Conservation (phyloP, 768 basidiomycete species). For the Tulasnella sp. region DNA sequence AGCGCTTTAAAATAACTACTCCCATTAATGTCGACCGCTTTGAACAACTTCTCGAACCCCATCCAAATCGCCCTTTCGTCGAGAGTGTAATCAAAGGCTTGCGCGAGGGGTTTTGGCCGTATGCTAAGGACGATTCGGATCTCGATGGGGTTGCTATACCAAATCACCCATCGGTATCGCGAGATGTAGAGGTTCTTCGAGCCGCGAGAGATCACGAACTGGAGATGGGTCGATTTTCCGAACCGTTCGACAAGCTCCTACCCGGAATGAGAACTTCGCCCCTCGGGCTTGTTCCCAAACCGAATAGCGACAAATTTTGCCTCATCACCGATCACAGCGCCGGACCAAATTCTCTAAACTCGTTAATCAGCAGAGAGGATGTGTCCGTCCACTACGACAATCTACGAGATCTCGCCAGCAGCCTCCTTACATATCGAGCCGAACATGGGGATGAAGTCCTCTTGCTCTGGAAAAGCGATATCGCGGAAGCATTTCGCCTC, state of each 20-base stretch:
- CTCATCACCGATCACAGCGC: conserved; percentile 43
- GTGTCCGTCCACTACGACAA: conserved; percentile 37
- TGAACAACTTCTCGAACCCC: conserved; percentile 33
- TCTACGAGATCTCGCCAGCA: conserved; percentile 37
- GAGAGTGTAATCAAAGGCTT: conserved; percentile 36
- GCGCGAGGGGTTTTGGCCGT: conserved; percentile 47
- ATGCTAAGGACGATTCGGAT: conserved; percentile 32
- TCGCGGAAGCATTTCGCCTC: conserved; percentile 38
- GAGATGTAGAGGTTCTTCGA: conserved; percentile 32
- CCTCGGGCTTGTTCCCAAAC: conserved; percentile 41
- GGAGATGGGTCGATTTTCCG: conserved; percentile 30
- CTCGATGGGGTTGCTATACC: conserved; percentile 30
- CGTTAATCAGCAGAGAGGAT: conserved; percentile 36
- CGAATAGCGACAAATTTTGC: conserved; percentile 35
- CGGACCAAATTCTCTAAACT: conserved; percentile 39
- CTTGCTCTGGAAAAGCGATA: conserved; percentile 39
- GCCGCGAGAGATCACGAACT: conserved; percentile 34
- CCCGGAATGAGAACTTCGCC: conserved; percentile 47
- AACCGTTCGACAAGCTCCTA: conserved; percentile 36
- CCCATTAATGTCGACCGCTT: conserved; percentile 40
- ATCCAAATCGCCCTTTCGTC: conserved; percentile 43
- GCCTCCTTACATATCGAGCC: not conserved
- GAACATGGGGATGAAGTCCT: not conserved
- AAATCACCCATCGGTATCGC: not conserved
- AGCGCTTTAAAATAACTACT: conserved; percentile 39